Percentiles rank a stretch among this genome's conserved stretches.
These are phyloP conservation scores for Tulasnella calospora DNA, from an alignment of 768 basidiomycete species.

Conservation along the genomic window DNA sequence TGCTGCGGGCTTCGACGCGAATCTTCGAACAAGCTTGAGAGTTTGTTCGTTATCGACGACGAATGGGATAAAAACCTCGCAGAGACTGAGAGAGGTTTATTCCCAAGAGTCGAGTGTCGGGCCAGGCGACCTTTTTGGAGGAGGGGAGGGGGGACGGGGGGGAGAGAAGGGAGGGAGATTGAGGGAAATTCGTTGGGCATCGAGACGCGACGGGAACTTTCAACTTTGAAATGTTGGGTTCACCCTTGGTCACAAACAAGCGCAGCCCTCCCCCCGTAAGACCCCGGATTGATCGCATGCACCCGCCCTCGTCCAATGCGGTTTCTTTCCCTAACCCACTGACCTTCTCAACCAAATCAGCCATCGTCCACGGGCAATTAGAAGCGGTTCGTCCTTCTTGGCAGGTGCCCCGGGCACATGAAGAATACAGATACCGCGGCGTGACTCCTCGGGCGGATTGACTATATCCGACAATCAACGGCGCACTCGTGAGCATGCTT, in stretches of 20 bases:
- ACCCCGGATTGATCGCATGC: not conserved
- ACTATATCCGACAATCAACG: conserved; percentile 12
- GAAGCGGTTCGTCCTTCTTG: not conserved
- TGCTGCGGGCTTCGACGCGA: not conserved
- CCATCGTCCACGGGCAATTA: not conserved
- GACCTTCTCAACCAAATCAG: not conserved
- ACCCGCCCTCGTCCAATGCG: not conserved
- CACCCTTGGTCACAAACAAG: not conserved
- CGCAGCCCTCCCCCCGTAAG: not conserved
- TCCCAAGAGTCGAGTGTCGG: conserved; percentile 5
- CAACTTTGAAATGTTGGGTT: not conserved
- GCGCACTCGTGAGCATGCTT: not conserved
- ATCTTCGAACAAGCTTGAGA: not conserved
- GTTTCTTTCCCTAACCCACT: not conserved
- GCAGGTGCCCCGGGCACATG: not conserved
- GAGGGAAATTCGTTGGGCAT: not conserved
- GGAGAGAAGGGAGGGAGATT: not conserved
- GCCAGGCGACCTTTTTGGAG: not conserved
- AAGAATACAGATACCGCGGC: not conserved
- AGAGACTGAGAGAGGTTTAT: not conserved
- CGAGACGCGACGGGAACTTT: conserved; percentile 1
- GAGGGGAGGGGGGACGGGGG: not conserved
- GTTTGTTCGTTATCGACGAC: conserved; percentile 5
- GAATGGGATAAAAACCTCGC: not conserved
- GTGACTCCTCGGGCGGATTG: conserved; percentile 1